Base-by-base conservation (phyloP, 306 rosid genomes). In the Casuarina equisetifolia region DNA sequence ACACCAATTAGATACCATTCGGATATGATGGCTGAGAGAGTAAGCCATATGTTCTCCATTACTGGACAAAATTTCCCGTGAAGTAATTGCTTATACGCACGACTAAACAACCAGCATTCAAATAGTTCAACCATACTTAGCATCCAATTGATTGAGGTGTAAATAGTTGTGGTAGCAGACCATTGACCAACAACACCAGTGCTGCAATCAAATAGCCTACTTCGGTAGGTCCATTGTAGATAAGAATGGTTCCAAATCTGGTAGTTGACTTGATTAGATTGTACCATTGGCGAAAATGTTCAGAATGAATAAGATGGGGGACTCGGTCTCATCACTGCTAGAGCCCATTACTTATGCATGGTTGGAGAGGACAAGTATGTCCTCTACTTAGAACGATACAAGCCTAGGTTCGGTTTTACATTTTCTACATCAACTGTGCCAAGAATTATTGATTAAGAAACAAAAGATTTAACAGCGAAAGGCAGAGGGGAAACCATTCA, bases 121-220 rank as follows among this genome's bases (percentile, higher is more conserved):
- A 67, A 76, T 52, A 69, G 43, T 74, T 57, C 63, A 76, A 69
- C 69, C 13, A 38, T 39, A 50, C 68, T 51, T 44, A 69, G 64
- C 58, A 67, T 52, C 73, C 63, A 40, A 11, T 59, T 50, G n/a
- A 46, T n/a, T 71, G 3, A 49, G 20, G 17, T 54, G 25, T 43
- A 20, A 42, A 54, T 43, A 48, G 62, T 46, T 69, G 70, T 45
- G 35, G 53, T 71, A 43, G 74, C 51, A 67, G 80, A 75, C 52
- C 49, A 57, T 78, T 58, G 67, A 74, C 75, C 73, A 78, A 74
- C 51, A 19, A 38, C 77, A 81, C 45, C 74, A 83, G 66, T 59
- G 69, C 32, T 74, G 59, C 73, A 69, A 51, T 75, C 71, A 75
- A 66, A 40, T 42, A 72, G 62, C 73, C 42, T 48, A 50, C 42